A percentile compares a stretch with the other conserved stretches of the same genome.
These are phyloP conservation scores for Hypsizygus ulmarius DNA, from an alignment of 1,284 basidiomycete species.

Conservation along the genomic window DNA sequence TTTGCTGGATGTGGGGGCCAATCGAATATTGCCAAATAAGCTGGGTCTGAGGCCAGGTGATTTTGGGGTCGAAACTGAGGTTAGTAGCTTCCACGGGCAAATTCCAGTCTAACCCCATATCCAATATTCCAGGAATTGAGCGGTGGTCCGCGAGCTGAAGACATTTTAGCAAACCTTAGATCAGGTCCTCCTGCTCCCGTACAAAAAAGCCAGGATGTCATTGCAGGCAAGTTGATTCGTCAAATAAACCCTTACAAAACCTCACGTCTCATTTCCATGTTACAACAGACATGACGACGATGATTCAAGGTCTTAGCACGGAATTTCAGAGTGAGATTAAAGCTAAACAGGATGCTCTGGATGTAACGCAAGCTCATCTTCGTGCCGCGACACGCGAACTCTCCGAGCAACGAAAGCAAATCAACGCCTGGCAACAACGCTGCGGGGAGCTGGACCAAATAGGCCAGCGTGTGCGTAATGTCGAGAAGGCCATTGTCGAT, in stretches of 20 bases:
- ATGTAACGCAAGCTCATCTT: constrained; percentile 83
- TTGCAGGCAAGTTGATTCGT: constrained; percentile 55
- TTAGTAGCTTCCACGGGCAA: constrained; percentile 32
- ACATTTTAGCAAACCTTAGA: constrained; percentile 67
- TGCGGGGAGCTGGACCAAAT: constrained; percentile 78
- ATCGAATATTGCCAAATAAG: constrained; percentile 90
- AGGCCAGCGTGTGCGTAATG: constrained; percentile 73
- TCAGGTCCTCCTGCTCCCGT: constrained; percentile 70
- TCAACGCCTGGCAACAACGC: constrained; percentile 68
- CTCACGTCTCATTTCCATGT: neutral
- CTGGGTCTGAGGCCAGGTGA: constrained; percentile 90
- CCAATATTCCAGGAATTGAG: constrained; percentile 55
- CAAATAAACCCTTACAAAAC: constrained; percentile 12
- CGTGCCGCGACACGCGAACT: constrained; percentile 89
- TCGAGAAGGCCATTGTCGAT: constrained; percentile 74
- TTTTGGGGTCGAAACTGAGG: constrained; percentile 91
- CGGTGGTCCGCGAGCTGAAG: constrained; percentile 69
- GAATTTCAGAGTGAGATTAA: constrained; percentile 87
- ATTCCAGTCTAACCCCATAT: neutral
- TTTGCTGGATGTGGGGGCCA: constrained; percentile 91
- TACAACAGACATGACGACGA: constrained; percentile 74
- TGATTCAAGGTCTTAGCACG: constrained; percentile 74
- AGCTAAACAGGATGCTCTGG: constrained; percentile 82
- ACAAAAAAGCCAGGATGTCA: constrained; percentile 88
- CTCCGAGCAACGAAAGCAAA: constrained; percentile 83